Conservation (phyloP, 2,329 filamentous ascomycete genomes). For the Fusarium guadeloupense region DNA sequence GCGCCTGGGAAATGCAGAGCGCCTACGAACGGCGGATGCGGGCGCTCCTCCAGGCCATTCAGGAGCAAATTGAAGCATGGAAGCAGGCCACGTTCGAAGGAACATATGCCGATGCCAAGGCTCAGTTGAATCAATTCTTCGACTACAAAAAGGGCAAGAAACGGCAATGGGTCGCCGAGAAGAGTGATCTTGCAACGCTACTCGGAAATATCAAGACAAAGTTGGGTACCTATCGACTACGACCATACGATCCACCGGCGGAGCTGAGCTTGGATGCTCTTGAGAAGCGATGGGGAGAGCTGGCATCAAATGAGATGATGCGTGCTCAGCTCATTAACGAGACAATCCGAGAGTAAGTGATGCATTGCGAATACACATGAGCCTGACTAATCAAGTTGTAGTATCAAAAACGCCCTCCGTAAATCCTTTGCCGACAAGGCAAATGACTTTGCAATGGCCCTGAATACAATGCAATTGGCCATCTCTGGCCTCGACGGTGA, state of each 20-base stretch:
- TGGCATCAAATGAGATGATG: conserved; percentile 86
- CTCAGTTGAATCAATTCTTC: conserved; percentile 82
- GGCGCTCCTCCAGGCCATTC: conserved; percentile 78
- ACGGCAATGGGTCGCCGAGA: conserved; percentile 95
- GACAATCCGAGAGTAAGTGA: conserved; percentile 90
- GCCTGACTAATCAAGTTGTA: conserved; percentile 49
- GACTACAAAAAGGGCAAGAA: conserved; percentile 92
- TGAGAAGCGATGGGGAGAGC: conserved; percentile 80
- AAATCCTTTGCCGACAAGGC: conserved; percentile 97
- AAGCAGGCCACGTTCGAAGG: conserved; percentile 84
- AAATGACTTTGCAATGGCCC: conserved; percentile 94
- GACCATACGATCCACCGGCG: conserved; percentile 88
- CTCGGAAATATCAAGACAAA: conserved; percentile 99
- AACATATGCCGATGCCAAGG: conserved; percentile 91
- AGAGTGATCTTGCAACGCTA: conserved; percentile 91
- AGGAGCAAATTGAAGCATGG: conserved; percentile 79
- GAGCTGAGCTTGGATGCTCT: conserved; percentile 84
- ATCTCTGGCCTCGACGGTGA: conserved; percentile 98
- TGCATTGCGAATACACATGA: not conserved
- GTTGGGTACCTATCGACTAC: conserved; percentile 89
- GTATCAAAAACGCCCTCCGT: conserved; percentile 93
- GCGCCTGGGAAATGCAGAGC: conserved; percentile 99
- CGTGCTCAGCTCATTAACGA: conserved; percentile 96
- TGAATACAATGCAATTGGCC: conserved; percentile 93
- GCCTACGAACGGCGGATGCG: conserved; percentile 92